phyloP scores from a whole-genome alignment of 140 eudicot genomes.

The Cichorium intybus region DNA sequence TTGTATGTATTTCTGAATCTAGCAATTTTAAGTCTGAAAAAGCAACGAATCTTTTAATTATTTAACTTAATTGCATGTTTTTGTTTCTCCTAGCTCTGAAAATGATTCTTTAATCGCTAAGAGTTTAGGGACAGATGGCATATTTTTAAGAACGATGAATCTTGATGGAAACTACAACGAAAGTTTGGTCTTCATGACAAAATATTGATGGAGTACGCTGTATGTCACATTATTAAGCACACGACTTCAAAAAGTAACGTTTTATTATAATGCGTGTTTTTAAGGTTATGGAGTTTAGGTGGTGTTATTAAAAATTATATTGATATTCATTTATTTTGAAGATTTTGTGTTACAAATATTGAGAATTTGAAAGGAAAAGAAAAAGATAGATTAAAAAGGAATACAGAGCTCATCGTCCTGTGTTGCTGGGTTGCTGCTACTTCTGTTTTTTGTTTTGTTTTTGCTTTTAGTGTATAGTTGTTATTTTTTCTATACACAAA shows the following conservation, averaged over 20 bases:
- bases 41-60: not conserved
- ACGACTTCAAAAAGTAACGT: not conserved
- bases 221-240: constrained; percentile 7
- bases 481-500: no score
- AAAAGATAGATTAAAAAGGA: not conserved
- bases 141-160: constrained; percentile 5
- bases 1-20: constrained; percentile 13
- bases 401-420: no score
- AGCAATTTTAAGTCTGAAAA: not conserved
- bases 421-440: no score
- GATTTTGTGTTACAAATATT: not conserved
- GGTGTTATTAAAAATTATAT: no score
- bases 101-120: not conserved
- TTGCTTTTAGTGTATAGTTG: no score
- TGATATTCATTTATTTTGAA: not conserved
- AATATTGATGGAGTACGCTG: constrained; percentile 12
- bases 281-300: not conserved
- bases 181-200: constrained; percentile 5
- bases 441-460: no score
- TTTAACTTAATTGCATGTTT: not conserved
- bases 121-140: constrained; percentile 23
- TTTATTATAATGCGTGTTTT: not conserved
- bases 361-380: not conserved
- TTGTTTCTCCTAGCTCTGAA: not conserved
- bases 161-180: constrained; percentile 15